Conservation (phyloP, 176 grass and related monocot genomes). For the Paspalum notatum region DNA sequence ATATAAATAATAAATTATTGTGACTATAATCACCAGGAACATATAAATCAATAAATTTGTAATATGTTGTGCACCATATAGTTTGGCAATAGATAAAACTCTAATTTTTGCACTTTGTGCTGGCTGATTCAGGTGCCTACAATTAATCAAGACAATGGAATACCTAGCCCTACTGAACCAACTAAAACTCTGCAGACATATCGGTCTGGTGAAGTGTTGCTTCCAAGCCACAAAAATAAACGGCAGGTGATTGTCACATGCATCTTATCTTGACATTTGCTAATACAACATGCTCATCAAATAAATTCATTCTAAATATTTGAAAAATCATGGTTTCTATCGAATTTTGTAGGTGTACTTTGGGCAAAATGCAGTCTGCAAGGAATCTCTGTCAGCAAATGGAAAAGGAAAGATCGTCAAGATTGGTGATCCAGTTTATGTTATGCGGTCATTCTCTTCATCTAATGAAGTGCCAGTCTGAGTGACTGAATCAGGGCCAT, state of each 20-base stretch:
- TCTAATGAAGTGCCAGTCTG: slow-evolving; percentile 54
- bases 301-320: not conserved
- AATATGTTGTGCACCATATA: not conserved
- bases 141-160: slow-evolving; percentile 70
- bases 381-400: slow-evolving; percentile 52
- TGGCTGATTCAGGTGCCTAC: slow-evolving; percentile 63
- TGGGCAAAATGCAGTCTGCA: slow-evolving; percentile 85
- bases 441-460: slow-evolving; percentile 51
- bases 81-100: not conserved
- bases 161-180: slow-evolving; percentile 55
- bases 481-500: slow-evolving; percentile 43
- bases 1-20: not conserved
- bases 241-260: slow-evolving; percentile 43
- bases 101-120: not conserved
- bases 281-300: not conserved
- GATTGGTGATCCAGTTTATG: slow-evolving; percentile 67
- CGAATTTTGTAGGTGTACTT: slow-evolving; percentile 64
- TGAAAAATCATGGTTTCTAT: not conserved
- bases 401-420: slow-evolving; percentile 54
- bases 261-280: not conserved
- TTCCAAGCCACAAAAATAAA: slow-evolving; percentile 61
- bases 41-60: not conserved
- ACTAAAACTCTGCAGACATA: slow-evolving; percentile 71
- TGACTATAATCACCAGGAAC: not conserved
- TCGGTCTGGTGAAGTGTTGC: slow-evolving; percentile 64